These are phyloP conservation scores for Quercus engelmannii DNA, from an alignment of 306 rosid genomes.

Conservation along the genomic window DNA sequence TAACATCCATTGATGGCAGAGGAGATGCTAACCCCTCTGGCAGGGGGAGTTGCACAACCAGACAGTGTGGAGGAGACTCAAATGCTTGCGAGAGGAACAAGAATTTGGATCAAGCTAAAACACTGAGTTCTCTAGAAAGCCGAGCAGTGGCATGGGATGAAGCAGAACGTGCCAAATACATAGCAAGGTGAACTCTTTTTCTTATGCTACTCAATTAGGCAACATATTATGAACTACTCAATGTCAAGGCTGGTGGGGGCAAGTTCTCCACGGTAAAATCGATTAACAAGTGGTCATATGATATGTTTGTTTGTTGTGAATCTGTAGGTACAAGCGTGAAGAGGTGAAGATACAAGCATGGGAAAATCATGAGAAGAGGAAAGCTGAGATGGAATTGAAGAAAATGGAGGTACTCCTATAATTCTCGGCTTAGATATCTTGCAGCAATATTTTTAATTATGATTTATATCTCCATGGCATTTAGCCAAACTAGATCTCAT, in stretches of 20 bases:
- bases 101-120: conserved; percentile 42
- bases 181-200: conserved; percentile 62
- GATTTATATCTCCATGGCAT: not conserved
- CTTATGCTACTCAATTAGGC: not conserved
- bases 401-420: conserved; percentile 78
- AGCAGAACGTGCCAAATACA: conserved; percentile 88
- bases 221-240: not conserved
- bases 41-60: conserved; percentile 24
- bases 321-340: conserved; percentile 82
- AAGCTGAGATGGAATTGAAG: conserved; percentile 92
- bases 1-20: conserved; percentile 17
- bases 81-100: conserved; percentile 41
- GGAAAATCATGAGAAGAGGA: conserved; percentile 93
- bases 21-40: conserved; percentile 20
- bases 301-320: conserved; percentile 9
- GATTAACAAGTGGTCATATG: not conserved
- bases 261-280: not conserved
- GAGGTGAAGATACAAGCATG: conserved; percentile 95
- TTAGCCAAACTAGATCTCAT: not conserved
- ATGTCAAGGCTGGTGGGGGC: not conserved
- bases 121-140: conserved; percentile 59
- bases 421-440: not conserved
- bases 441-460: not conserved
- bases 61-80: conserved; percentile 39
- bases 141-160: conserved; percentile 96